Evolutionary conservation across 176 grass and related monocot genomes (phyloP), one percentile per base, ranked within the genome.

Genomic region (Raddia guianensis): DNA sequence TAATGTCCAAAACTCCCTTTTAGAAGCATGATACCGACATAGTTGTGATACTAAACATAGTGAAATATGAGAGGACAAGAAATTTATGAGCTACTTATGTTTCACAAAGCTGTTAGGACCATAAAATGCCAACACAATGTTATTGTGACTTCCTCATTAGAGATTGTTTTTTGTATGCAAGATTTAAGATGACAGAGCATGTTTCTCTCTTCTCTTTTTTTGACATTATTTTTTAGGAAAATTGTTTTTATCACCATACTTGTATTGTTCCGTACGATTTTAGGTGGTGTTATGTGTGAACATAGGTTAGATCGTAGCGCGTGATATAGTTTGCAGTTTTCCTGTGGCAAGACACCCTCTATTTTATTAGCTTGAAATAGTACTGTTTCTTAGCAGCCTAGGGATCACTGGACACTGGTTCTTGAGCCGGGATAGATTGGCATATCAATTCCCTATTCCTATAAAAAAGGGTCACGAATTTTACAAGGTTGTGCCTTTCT

Each of bases 101-200:
- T 84, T 69, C 12, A 3, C 1, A 20, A 6, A 68, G 14, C 9
- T 67, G 75, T 75, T 58, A 68, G 42, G 20, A 21, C 16, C 18
- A 75, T n/a, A 76, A 10, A 68, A 35, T 50, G 14, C 5, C 8
- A n/a, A 69, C 44, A 2, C 13, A 16, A 27, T 44, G 7, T 54
- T 67, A 58, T 70, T 2, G 1, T 21, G 16, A 42, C 18, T 9
- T 70, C 16, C 33, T 9, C 35, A 35, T 34, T 74, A 14, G 4
- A 33, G 56, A 35, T 57, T 16, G 9, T 8, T 42, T 63, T 63
- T 18, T 62, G 37, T 10, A 62, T 72, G 16, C 50, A 16, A 16
- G n/a, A 46, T 68, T 80, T 68, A 47, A 74, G 42, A 62, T 33
- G 44, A 58, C 27, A 64, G 12, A 65, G 51, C 12, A 49, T 51